phyloP scores from a whole-genome alignment of 257 asterid genomes.

The Coffea eugenioides region DNA sequence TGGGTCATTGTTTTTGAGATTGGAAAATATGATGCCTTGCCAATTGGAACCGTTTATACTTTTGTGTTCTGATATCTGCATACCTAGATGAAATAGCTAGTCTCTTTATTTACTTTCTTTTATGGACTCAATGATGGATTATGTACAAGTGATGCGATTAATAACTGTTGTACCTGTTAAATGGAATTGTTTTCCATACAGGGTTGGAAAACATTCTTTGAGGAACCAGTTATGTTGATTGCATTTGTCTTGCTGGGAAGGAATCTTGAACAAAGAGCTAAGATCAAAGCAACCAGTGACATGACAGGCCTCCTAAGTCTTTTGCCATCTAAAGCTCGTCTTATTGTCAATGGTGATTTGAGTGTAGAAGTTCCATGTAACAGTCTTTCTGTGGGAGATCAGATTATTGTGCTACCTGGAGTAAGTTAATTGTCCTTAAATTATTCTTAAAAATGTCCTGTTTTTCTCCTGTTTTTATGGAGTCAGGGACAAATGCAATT shows the following conservation, averaged over 20 bases:
- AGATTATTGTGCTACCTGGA: constrained; percentile 87
- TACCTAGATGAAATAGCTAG: not conserved
- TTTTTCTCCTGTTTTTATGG: not conserved
- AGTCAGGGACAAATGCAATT: not conserved
- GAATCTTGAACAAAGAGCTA: constrained; percentile 98
- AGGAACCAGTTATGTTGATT: constrained; percentile 98
- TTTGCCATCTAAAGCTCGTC: constrained; percentile 98
- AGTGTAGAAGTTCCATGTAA: constrained; percentile 82
- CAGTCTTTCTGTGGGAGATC: constrained; percentile 93
- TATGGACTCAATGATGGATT: constrained; percentile 8
- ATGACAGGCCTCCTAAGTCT: constrained; percentile 89
- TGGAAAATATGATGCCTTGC: too few relatives aligned
- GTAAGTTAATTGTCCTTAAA: constrained; percentile 50
- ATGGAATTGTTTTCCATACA: constrained; percentile 31
- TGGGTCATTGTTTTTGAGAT: not conserved
- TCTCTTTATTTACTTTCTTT: not conserved
- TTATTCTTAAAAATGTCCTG: not conserved
- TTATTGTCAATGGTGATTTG: constrained; percentile 58
- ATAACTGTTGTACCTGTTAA: constrained; percentile 6
- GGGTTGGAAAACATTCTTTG: constrained; percentile 99
- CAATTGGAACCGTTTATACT: not conserved
- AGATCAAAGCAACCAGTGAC: constrained; percentile 93
- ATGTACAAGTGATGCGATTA: constrained; percentile 10
- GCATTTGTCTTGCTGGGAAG: constrained; percentile 96
- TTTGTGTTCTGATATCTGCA: not conserved